A percentile compares a stretch with the other conserved stretches of the same genome.
These are phyloP conservation scores for Rhinocladiella mackenziei DNA, from an alignment of 2,329 filamentous ascomycete species.

Conservation along the genomic window DNA sequence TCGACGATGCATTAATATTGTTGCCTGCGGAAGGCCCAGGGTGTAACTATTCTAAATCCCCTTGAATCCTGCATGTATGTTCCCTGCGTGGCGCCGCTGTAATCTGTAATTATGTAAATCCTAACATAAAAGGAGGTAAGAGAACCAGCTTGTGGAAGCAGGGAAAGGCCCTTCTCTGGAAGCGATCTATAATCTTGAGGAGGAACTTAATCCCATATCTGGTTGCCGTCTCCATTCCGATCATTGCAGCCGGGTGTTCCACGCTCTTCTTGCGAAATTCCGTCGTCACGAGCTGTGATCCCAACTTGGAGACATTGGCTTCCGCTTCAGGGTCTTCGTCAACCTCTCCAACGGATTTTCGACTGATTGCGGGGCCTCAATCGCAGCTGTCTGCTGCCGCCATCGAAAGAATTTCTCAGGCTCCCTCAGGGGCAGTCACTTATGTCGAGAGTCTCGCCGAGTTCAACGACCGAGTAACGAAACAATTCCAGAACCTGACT, in stretches of 20 bases:
- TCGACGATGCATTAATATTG: too few relatives aligned
- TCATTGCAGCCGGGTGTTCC: conserved; percentile 73
- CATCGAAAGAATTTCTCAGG: conserved; percentile 25
- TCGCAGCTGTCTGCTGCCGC: conserved; percentile 29
- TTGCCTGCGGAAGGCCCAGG: too few relatives aligned
- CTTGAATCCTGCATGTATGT: too few relatives aligned
- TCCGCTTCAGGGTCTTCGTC: conserved; percentile 32
- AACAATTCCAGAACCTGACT: conserved; percentile 63
- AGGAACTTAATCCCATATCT: conserved; percentile 73
- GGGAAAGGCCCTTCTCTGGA: conserved; percentile 68
- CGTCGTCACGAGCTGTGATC: conserved; percentile 50
- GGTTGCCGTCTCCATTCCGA: conserved; percentile 70
- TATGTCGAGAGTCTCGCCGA: conserved; percentile 61
- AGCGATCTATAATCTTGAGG: conserved; percentile 71
- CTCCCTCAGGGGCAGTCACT: conserved; percentile 38
- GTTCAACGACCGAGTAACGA: conserved; percentile 63
- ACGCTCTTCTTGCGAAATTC: conserved; percentile 67
- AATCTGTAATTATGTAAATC: too few relatives aligned
- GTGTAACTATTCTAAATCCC: too few relatives aligned
- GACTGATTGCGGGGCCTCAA: conserved; percentile 39
- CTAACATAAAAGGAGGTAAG: too few relatives aligned
- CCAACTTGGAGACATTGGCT: conserved; percentile 42
- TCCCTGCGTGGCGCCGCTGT: too few relatives aligned
- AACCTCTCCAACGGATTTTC: conserved; percentile 32
- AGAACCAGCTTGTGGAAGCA: conserved; percentile 70